Evolutionary conservation across 2,329 filamentous ascomycete species (phyloP).

Genomic region (Xenosphaeropsis pyriputrescens): DNA sequence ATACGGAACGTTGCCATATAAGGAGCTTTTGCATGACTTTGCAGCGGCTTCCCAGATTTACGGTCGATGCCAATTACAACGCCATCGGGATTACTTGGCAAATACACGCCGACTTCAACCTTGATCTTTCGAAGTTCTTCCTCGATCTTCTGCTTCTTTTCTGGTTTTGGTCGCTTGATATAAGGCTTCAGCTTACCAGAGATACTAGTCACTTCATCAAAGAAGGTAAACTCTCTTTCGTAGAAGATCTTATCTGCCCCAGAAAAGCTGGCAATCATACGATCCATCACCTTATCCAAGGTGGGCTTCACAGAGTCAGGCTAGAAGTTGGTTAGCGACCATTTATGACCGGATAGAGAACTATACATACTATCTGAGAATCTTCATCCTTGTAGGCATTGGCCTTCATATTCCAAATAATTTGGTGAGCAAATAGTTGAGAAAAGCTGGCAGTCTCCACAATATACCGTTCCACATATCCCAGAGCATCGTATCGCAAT

Average conservation of each 20-base stretch:
- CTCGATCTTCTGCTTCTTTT: slow-evolving; percentile 98
- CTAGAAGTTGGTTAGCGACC: slow-evolving; percentile 21
- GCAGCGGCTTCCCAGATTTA: slow-evolving; percentile 92
- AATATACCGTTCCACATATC: slow-evolving; percentile 93
- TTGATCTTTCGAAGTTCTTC: slow-evolving; percentile 96
- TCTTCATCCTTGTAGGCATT: slow-evolving; percentile 98
- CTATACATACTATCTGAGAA: slow-evolving; percentile 55
- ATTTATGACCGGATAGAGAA: background rate
- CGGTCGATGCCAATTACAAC: slow-evolving; percentile 96
- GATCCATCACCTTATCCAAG: slow-evolving; percentile 76
- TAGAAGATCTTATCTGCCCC: slow-evolving; percentile 71
- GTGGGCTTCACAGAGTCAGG: slow-evolving; percentile 89
- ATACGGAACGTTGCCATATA: slow-evolving; percentile 99
- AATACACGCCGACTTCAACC: slow-evolving; percentile 91
- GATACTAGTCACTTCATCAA: slow-evolving; percentile 88
- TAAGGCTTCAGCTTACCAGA: slow-evolving; percentile 91
- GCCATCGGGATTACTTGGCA: slow-evolving; percentile 93
- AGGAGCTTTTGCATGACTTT: slow-evolving; percentile 95
- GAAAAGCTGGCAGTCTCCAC: slow-evolving; percentile 94
- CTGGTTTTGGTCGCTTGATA: slow-evolving; percentile 82
- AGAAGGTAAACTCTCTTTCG: slow-evolving; percentile 93
- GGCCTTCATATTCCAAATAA: slow-evolving; percentile 99
- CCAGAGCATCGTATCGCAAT: slow-evolving; percentile 79
- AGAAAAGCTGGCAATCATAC: slow-evolving; percentile 73
- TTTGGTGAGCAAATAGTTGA: slow-evolving; percentile 97